A percentile compares a stretch with the other conserved stretches of the same genome.
Conservation (phyloP, 2,329 filamentous ascomycete species). For the Thyridium curvatum region DNA sequence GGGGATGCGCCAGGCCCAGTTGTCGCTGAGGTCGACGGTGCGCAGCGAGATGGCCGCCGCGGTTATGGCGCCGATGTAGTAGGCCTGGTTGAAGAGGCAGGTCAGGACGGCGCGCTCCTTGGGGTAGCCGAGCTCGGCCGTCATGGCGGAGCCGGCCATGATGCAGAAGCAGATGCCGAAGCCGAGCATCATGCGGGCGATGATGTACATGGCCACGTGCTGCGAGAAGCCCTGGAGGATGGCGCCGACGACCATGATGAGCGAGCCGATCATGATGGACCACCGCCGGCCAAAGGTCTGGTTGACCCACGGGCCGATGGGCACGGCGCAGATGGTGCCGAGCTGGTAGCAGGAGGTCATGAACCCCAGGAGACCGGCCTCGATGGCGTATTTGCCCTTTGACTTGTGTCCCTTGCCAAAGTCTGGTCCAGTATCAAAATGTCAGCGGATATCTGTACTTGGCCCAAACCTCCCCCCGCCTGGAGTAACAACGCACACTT, state of each 20-base stretch:
- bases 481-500: slow-evolving; percentile 20
- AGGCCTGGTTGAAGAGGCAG: slow-evolving; percentile 5
- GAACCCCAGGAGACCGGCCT: slow-evolving; percentile 26
- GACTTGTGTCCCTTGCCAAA: slow-evolving; percentile 27
- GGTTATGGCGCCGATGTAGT: too few species aligned
- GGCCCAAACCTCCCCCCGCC: too few species aligned
- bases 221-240: slow-evolving; percentile 22
- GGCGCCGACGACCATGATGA: slow-evolving; percentile 20
- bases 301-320: slow-evolving; percentile 11
- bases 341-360: slow-evolving; percentile 21
- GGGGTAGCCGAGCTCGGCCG: slow-evolving; percentile 9
- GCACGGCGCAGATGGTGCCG: slow-evolving; percentile 19
- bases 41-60: too few species aligned
- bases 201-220: slow-evolving; percentile 20
- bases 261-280: slow-evolving; percentile 25
- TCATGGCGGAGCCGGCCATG: slow-evolving; percentile 4
- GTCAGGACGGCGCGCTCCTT: slow-evolving; percentile 7
- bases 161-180: slow-evolving; percentile 1
- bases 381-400: slow-evolving; percentile 18
- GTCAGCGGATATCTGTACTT: too few species aligned
- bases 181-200: slow-evolving; percentile 22
- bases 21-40: too few species aligned
- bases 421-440: too few species aligned
- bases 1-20: slow-evolving; percentile 48
- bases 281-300: slow-evolving; percentile 31